A percentile compares a stretch with the other conserved stretches of the same genome.
These are phyloP conservation scores for Crucibulum cyathiforme DNA, from an alignment of 1,284 basidiomycete genomes.

Conservation along the genomic window DNA sequence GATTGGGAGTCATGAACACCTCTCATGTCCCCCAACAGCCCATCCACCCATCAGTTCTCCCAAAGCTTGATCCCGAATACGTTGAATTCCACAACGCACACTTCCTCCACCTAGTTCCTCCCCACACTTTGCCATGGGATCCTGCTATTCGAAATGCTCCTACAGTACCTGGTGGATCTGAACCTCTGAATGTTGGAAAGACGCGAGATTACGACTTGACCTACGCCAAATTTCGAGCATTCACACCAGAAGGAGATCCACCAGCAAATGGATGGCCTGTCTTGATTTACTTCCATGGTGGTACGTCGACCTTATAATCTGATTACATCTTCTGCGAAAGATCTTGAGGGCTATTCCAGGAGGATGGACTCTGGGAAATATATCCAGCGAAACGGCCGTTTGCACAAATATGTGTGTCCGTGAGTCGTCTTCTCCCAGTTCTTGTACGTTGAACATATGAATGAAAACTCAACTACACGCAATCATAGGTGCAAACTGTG, in stretches of 20 bases:
- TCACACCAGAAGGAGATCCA: conserved; percentile 58
- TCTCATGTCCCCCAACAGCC: conserved; percentile 43
- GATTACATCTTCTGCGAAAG: conserved; percentile 5
- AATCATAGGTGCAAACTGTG: conserved; percentile 53
- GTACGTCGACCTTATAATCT: conserved; percentile 32
- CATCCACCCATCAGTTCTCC: conserved; percentile 62
- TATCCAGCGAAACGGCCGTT: conserved; percentile 64
- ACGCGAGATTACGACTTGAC: conserved; percentile 55
- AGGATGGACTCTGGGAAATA: conserved; percentile 74
- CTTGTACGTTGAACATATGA: neutral
- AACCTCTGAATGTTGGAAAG: conserved; percentile 58
- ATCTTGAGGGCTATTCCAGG: conserved; percentile 41
- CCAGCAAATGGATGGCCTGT: conserved; percentile 65
- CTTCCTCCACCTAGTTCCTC: conserved; percentile 48
- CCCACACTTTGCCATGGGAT: conserved; percentile 66
- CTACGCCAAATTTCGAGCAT: conserved; percentile 57
- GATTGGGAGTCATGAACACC: no score
- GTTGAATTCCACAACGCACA: conserved; percentile 62
- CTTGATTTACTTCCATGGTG: conserved; percentile 68
- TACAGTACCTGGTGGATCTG: conserved; percentile 61
- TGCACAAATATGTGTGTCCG: conserved; percentile 63
- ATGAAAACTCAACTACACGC: neutral
- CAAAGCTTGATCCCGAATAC: conserved; percentile 68
- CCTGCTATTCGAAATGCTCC: conserved; percentile 59
- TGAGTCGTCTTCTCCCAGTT: conserved; percentile 29